Percentiles rank a stretch among this genome's conserved stretches.
These are phyloP conservation scores for Ormosia emarginata DNA, from an alignment of 306 rosid species.

Conservation along the genomic window DNA sequence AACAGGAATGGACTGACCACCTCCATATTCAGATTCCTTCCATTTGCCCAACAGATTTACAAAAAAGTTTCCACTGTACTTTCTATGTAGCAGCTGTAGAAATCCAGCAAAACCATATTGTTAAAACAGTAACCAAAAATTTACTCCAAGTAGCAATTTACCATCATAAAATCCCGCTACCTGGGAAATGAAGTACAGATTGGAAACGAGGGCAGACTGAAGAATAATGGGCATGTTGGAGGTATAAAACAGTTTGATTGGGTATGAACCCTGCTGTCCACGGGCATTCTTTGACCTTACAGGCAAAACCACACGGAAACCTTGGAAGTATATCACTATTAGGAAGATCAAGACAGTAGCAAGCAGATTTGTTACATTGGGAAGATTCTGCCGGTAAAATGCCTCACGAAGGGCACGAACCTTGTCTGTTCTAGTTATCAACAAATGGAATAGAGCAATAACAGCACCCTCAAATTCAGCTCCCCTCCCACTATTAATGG, in stretches of 20 bases:
- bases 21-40: conserved; percentile 93
- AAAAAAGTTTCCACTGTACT: conserved; percentile 78
- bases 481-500: conserved; percentile 55
- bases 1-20: conserved; percentile 82
- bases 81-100: conserved; percentile 74
- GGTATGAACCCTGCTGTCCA: conserved; percentile 55
- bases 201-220: conserved; percentile 56
- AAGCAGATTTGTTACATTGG: conserved; percentile 54
- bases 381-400: conserved; percentile 59
- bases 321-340: conserved; percentile 56
- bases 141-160: not conserved
- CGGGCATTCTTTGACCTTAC: conserved; percentile 59
- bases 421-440: conserved; percentile 49
- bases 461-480: conserved; percentile 66
- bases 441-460: conserved; percentile 49
- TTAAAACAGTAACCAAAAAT: not conserved
- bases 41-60: conserved; percentile 89
- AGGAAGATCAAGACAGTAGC: conserved; percentile 56
- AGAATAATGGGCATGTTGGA: conserved; percentile 67
- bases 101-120: not conserved
- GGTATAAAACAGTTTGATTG: conserved; percentile 58
- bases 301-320: conserved; percentile 55
- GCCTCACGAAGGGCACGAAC: conserved; percentile 60
- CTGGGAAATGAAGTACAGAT: conserved; percentile 47
- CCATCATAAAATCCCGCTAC: conserved; percentile 13